A percentile compares a stretch with the other conserved stretches of the same genome.
Conservation (phyloP, 2,329 filamentous ascomycete species). For the Leptosphaerulina australis region DNA sequence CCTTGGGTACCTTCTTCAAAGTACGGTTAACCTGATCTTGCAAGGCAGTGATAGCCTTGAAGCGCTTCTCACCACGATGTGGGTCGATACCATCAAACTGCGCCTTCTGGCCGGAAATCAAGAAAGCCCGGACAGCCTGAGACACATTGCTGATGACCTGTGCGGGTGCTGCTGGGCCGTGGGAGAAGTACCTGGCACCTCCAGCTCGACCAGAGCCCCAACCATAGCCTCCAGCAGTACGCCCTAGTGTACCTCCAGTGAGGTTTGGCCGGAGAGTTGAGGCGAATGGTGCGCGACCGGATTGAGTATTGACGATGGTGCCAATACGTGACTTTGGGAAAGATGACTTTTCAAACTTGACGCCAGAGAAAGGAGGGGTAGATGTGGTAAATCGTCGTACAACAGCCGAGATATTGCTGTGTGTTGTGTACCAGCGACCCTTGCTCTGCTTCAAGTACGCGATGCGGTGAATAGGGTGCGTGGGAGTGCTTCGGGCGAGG, state of each 20-base stretch:
- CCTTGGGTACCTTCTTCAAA: constrained; percentile 64
- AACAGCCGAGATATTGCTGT: constrained; percentile 52
- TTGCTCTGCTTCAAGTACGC: constrained; percentile 69
- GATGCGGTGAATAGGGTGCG: constrained; percentile 66
- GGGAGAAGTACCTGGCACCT: constrained; percentile 86
- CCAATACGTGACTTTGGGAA: constrained; percentile 64
- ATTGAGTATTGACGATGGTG: constrained; percentile 65
- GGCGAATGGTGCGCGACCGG: constrained; percentile 82
- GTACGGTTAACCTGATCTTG: constrained; percentile 75
- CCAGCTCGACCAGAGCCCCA: constrained; percentile 72
- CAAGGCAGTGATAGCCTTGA: constrained; percentile 74
- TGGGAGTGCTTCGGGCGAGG: constrained; percentile 61
- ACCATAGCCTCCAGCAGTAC: constrained; percentile 88
- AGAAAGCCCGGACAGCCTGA: constrained; percentile 87
- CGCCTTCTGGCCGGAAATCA: constrained; percentile 86
- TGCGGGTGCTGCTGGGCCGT: constrained; percentile 80
- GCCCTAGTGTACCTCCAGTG: constrained; percentile 82
- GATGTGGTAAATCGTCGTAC: constrained; percentile 61
- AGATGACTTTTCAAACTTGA: constrained; percentile 57
- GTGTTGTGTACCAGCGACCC: constrained; percentile 68
- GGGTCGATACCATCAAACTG: constrained; percentile 80
- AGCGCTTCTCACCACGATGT: constrained; percentile 74
- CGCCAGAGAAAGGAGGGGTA: constrained; percentile 45
- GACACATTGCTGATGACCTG: constrained; percentile 97
- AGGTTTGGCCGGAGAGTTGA: constrained; percentile 88